phyloP scores from a whole-genome alignment of 768 basidiomycete species.

The Tulasnella calospora region DNA sequence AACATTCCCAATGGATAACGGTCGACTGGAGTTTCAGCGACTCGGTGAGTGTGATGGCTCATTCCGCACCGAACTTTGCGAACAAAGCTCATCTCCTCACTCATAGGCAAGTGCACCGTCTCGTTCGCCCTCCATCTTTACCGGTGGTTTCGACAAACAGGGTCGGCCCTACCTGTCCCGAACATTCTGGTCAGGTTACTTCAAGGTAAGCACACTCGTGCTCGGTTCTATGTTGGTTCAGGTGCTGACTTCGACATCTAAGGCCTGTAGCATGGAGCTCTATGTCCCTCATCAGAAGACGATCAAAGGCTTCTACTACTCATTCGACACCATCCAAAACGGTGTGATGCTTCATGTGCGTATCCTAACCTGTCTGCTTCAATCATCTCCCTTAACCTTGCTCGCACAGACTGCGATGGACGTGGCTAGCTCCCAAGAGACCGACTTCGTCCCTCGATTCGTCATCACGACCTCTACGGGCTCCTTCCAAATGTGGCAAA shows the following conservation, averaged over 20 bases:
- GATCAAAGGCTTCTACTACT: slow-evolving; percentile 52
- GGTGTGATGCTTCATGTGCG: slow-evolving; percentile 67
- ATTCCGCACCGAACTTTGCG: background rate
- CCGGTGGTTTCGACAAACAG: slow-evolving; percentile 50
- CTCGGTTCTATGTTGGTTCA: background rate
- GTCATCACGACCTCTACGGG: slow-evolving; percentile 70
- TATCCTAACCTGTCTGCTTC: slow-evolving; percentile 17
- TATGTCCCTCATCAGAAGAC: slow-evolving; percentile 50
- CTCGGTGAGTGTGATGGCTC: slow-evolving; percentile 39
- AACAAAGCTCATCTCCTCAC: background rate
- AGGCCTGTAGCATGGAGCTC: slow-evolving; percentile 56
- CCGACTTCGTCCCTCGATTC: slow-evolving; percentile 42
- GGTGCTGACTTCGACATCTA: background rate
- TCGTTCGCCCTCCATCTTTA: slow-evolving; percentile 50
- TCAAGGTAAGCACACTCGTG: slow-evolving; percentile 44
- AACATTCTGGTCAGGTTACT: slow-evolving; percentile 58
- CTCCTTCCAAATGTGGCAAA: slow-evolving; percentile 68
- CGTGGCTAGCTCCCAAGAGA: slow-evolving; percentile 41
- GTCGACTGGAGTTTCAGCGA: slow-evolving; percentile 53
- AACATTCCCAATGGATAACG: slow-evolving; percentile 38
- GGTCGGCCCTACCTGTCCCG: slow-evolving; percentile 56
- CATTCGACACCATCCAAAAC: slow-evolving; percentile 59
- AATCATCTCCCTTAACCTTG: slow-evolving; percentile 1
- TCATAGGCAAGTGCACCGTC: slow-evolving; percentile 40
- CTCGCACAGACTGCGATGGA: slow-evolving; percentile 51